Evolutionary conservation across 495 filamentous ascomycete genomes (phyloP).

Genomic region (Penicillium maclennaniae): DNA sequence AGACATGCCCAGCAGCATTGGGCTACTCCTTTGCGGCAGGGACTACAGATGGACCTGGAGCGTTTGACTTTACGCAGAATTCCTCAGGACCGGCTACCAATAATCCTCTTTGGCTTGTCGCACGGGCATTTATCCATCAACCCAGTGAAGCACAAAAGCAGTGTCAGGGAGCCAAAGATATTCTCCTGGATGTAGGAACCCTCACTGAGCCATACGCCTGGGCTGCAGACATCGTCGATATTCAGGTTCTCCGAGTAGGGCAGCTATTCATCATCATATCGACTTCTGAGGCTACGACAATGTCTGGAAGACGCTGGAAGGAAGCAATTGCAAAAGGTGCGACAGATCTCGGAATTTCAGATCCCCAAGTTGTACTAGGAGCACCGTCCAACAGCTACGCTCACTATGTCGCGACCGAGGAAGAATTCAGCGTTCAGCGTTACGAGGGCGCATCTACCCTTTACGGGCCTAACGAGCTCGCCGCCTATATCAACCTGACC

Average conservation of each 20-base stretch:
- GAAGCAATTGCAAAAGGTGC: conserved; percentile 64
- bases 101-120: conserved; percentile 79
- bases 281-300: conserved; percentile 90
- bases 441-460: conserved; percentile 96
- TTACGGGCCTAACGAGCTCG: conserved; percentile 87
- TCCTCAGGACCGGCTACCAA: conserved; percentile 63
- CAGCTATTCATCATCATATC: conserved; percentile 84
- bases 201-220: conserved; percentile 77
- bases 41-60: conserved; percentile 89
- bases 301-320: conserved; percentile 92
- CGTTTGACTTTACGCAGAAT: conserved; percentile 93
- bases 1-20: conserved; percentile 85
- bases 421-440: conserved; percentile 86
- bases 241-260: conserved; percentile 84
- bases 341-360: conserved; percentile 41
- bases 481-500: conserved; percentile 86
- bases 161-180: conserved; percentile 83
- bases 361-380: conserved; percentile 81
- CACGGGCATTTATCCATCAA: conserved; percentile 65
- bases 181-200: conserved; percentile 86
- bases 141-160: conserved; percentile 67
- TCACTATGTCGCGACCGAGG: conserved; percentile 90
- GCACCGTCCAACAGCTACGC: conserved; percentile 94
- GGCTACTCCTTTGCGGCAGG: conserved; percentile 94
- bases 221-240: conserved; percentile 90